Evolutionary conservation across 257 asterid species (phyloP).

Genomic region (Verbascum thapsus): DNA sequence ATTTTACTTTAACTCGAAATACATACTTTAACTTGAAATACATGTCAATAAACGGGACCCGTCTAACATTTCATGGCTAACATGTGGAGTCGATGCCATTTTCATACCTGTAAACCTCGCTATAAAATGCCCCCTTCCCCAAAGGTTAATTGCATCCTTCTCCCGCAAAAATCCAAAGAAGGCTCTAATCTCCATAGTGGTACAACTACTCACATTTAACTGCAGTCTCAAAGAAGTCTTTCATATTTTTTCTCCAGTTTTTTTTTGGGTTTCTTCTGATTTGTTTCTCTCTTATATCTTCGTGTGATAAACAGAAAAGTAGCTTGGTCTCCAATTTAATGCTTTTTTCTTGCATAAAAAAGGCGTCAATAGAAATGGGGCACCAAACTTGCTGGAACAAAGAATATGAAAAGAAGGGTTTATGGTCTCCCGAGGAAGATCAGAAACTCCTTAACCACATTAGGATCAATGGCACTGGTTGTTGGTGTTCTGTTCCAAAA

Average conservation of each 20-base stretch:
- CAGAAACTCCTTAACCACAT: slow-evolving; percentile 37
- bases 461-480: slow-evolving; percentile 35
- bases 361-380: too few species aligned
- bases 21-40: too few species aligned
- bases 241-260: not conserved
- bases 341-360: too few species aligned
- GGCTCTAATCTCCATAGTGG: too few species aligned
- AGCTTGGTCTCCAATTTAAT: too few species aligned
- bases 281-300: not conserved
- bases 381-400: slow-evolving; percentile 41
- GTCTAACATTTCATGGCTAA: too few species aligned
- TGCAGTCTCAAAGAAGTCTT: slow-evolving; percentile 6
- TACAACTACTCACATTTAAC: slow-evolving; percentile 26
- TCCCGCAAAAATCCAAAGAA: slow-evolving; percentile 2
- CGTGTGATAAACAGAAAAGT: not conserved
- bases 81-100: too few species aligned
- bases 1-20: not conserved
- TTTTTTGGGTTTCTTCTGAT: not conserved
- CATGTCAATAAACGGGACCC: slow-evolving; percentile 28
- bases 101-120: too few species aligned
- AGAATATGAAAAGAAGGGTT: slow-evolving; percentile 41
- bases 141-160: slow-evolving; percentile 17
- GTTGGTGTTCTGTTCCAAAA: slow-evolving; percentile 44
- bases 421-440: slow-evolving; percentile 52
- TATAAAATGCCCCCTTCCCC: too few species aligned